Evolutionary conservation across 768 basidiomycete species (phyloP).

Genomic region (Naganishia onofrii): DNA sequence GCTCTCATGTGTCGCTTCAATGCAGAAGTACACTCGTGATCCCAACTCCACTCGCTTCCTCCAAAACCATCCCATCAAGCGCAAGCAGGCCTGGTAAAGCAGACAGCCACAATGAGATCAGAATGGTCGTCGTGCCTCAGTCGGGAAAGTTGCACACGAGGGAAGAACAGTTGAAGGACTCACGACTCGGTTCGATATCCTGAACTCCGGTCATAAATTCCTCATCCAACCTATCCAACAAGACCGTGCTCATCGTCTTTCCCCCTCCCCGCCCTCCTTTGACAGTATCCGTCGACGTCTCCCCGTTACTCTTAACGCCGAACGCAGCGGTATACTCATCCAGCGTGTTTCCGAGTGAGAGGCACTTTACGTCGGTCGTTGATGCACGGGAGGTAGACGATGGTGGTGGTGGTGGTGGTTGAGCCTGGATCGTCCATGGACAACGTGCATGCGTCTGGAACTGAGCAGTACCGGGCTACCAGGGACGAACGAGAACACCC

Average conservation of each 20-base stretch:
- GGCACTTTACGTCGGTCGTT: constrained; percentile 23
- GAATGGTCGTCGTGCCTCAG: constrained; percentile 3
- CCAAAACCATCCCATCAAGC: constrained; percentile 76
- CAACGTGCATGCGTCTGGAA: constrained; percentile 91
- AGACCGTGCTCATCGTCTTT: constrained; percentile 55
- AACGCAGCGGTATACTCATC: constrained; percentile 54
- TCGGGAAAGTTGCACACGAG: not conserved
- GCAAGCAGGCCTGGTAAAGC: constrained; percentile 58
- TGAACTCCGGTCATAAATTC: constrained; percentile 43
- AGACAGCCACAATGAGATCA: not conserved
- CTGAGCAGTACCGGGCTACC: constrained; percentile 76
- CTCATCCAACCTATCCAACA: constrained; percentile 49
- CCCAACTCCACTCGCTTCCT: constrained; percentile 73
- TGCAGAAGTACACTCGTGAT: constrained; percentile 63
- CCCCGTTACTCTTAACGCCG: constrained; percentile 3
- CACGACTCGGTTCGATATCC: constrained; percentile 40
- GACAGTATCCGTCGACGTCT: not conserved
- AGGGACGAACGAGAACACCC: not conserved
- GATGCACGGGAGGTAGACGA: too few relatives aligned
- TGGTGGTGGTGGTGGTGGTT: not conserved
- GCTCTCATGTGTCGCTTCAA: too few relatives aligned
- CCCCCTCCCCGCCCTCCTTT: not conserved
- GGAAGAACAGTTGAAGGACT: constrained; percentile 62
- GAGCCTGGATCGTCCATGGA: constrained; percentile 75
- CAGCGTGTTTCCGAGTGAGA: constrained; percentile 59